These are phyloP conservation scores for Prunella vulgaris DNA, from an alignment of 257 asterid species.

Conservation along the genomic window DNA sequence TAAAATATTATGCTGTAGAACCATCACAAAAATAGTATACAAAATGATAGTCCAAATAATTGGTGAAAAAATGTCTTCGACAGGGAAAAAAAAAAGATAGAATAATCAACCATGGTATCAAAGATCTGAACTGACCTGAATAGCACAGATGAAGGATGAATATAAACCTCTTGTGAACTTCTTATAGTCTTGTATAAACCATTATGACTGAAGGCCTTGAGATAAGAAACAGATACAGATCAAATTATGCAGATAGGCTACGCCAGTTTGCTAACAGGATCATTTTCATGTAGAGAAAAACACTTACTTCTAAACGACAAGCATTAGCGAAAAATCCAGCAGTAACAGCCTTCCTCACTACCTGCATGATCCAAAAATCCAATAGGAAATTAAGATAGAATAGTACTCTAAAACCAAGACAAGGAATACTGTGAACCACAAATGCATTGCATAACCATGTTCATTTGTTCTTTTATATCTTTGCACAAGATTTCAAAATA, in stretches of 20 bases:
- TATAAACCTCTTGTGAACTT: constrained; percentile 86
- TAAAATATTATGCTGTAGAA: neutral
- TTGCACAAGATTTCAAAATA: neutral
- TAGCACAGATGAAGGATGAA: constrained; percentile 93
- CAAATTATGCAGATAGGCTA: constrained; percentile 4
- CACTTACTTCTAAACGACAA: constrained; percentile 82
- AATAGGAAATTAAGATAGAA: neutral
- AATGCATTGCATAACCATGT: neutral
- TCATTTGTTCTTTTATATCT: neutral
- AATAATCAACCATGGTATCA: neutral
- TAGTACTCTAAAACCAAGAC: neutral
- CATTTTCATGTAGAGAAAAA: neutral
- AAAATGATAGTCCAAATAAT: neutral
- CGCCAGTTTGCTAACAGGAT: neutral
- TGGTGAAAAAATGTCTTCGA: neutral
- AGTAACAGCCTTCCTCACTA: constrained; percentile 77
- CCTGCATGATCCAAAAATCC: constrained; percentile 41
- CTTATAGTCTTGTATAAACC: constrained; percentile 86
- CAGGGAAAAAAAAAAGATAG: neutral
- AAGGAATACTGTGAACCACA: neutral
- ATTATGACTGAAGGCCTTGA: constrained; percentile 80
- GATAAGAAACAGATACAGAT: constrained; percentile 15
- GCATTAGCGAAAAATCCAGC: constrained; percentile 95
- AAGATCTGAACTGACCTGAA: constrained; percentile 57
- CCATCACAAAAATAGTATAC: neutral